These are phyloP conservation scores for Maudiozyma saulgeensis DNA, from an alignment of 805 yeast species.

Conservation along the genomic window DNA sequence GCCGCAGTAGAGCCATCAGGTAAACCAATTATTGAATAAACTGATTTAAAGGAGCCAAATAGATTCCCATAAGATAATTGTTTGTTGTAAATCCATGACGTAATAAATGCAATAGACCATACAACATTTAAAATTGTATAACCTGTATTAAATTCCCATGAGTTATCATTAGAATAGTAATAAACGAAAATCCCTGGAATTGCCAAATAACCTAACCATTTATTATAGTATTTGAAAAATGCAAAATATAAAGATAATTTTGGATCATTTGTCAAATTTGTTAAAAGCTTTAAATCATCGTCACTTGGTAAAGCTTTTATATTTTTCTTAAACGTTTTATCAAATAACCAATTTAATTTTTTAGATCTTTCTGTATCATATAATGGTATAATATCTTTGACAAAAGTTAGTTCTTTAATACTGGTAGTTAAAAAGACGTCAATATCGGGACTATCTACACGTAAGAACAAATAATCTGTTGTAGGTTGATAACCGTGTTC, in stretches of 20 bases:
- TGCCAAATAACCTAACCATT: slow-evolving; percentile 54
- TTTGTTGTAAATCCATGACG: slow-evolving; percentile 45
- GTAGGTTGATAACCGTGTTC: slow-evolving; percentile 16
- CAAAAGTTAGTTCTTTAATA: slow-evolving; percentile 1
- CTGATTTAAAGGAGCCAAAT: slow-evolving; percentile 16
- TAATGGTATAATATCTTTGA: slow-evolving; percentile 6
- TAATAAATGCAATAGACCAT: slow-evolving; percentile 55
- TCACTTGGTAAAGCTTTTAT: slow-evolving; percentile 8
- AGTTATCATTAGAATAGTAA: slow-evolving; percentile 4
- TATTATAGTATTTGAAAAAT: slow-evolving; percentile 51
- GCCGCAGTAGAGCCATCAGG: slow-evolving; percentile 20
- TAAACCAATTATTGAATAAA: neutral
- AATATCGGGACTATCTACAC: slow-evolving; percentile 7
- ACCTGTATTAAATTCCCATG: slow-evolving; percentile 37
- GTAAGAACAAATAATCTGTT: slow-evolving; percentile 14
- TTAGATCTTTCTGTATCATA: slow-evolving; percentile 5
- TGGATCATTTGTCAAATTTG: slow-evolving; percentile 18
- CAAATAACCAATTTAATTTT: slow-evolving; percentile 2
- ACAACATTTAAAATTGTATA: slow-evolving; percentile 49
- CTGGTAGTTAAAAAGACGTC: neutral
- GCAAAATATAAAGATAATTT: slow-evolving; percentile 63
- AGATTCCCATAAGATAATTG: slow-evolving; percentile 18
- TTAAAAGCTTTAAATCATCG: slow-evolving; percentile 30
- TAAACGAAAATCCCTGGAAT: slow-evolving; percentile 38
- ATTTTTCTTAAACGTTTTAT: neutral